Evolutionary conservation across 2,329 filamentous ascomycete species (phyloP), one percentile per base, ranked within the genome.

Genomic region (Canariomyces notabilis): DNA sequence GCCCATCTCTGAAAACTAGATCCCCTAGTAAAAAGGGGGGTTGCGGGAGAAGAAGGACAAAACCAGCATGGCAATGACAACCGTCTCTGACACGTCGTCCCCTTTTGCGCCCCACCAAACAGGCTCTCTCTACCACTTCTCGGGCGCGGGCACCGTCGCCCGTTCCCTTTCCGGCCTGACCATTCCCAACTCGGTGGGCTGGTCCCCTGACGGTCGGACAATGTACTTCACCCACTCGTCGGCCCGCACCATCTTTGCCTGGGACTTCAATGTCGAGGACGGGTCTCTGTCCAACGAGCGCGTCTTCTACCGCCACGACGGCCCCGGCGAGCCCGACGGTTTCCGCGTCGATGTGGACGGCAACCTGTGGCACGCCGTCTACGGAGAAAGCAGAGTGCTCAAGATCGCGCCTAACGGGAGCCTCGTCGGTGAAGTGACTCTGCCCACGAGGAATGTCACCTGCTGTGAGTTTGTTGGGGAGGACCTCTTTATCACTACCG

Each of bases 301-400:
- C 45, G 71, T 83, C 31, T 89, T 89, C 67, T 91, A 89, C 69
- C 71, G 76, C 46, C 80, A 89, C 61, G 73, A 77, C 4, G 77
- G 77, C 1, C 64, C 75, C 20, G 83, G 83, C 38, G 79, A 80
- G 52, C 89, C 89, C 1, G 90, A 96, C 65, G 90, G 90, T 2
- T 90, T 91, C 67, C 83, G 84, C 52, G 78, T 94, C 59, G 90
- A 96, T 61, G 77, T 76, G 35, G 80, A 94, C 44, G 89, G 89
- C n/a, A 84, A 85, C 68, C 75, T 95, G 59, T 96, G 91, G 90
- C 83, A 86, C 51, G 87, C 88, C 6, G 74, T 93, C n/a, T 93
- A 88, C 61, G 89, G 89, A 44, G 86, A 85, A 52, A 73, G 78
- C 49, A 78, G 80, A 50, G 87, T 95, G 19, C 69, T 95, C 54